These are phyloP conservation scores for Trichophyton benhamiae DNA, from an alignment of 2,329 filamentous ascomycete species.

Conservation along the genomic window DNA sequence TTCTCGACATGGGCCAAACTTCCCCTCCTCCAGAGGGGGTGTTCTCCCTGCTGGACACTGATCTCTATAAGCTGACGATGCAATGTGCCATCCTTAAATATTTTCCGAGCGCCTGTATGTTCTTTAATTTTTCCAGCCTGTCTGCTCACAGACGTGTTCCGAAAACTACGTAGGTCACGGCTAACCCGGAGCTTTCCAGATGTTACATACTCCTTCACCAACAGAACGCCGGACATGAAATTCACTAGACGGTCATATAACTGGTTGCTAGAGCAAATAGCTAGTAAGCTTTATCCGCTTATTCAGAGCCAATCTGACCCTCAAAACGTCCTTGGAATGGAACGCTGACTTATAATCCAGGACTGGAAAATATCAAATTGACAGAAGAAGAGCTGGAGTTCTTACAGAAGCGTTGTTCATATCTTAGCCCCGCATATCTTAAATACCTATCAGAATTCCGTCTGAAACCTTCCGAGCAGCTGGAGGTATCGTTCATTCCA, in stretches of 20 bases:
- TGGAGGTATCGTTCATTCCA: conserved; percentile 54
- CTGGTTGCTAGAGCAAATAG: conserved; percentile 76
- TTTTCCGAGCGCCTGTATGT: conserved; percentile 53
- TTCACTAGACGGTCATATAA: conserved; percentile 68
- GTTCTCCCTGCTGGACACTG: conserved; percentile 70
- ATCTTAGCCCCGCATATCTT: conserved; percentile 66
- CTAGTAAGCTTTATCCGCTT: conserved; percentile 42
- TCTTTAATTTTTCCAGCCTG: not conserved
- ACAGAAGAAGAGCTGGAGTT: conserved; percentile 69
- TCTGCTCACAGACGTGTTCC: not conserved
- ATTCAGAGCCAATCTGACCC: not conserved
- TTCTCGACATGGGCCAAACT: not conserved
- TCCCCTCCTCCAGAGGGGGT: conserved; percentile 49
- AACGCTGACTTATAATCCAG: conserved; percentile 31
- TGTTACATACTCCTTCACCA: conserved; percentile 89
- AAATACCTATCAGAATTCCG: conserved; percentile 70
- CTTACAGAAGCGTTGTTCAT: conserved; percentile 65
- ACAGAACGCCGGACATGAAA: conserved; percentile 88
- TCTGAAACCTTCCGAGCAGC: conserved; percentile 67
- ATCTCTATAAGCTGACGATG: conserved; percentile 97
- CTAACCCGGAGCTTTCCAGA: conserved; percentile 31
- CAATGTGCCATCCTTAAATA: conserved; percentile 92
- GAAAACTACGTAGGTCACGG: not conserved
- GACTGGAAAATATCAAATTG: conserved; percentile 69
- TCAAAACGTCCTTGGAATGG: not conserved